Percentiles rank a stretch among this genome's conserved stretches.
phyloP scores from a whole-genome alignment of 352 stramenopile species.

The Vaucheria bursata region DNA sequence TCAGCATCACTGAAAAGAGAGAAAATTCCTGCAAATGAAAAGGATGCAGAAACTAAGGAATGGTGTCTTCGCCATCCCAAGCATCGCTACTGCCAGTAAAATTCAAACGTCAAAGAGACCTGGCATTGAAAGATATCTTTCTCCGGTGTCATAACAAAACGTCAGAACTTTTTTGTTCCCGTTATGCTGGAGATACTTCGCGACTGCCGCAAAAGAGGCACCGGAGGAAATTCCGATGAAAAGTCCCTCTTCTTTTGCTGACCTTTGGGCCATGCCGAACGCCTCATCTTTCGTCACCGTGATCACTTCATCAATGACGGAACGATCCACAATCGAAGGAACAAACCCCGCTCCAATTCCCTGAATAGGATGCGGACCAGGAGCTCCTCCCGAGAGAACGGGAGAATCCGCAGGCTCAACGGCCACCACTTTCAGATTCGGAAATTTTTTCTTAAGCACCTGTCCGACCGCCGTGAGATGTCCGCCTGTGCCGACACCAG shows the following conservation, averaged over 20 bases:
- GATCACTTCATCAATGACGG: conserved; percentile 75
- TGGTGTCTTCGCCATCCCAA: too few relatives aligned
- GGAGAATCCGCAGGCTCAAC: conserved; percentile 75
- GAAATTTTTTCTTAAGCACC: conserved; percentile 77
- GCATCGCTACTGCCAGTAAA: too few relatives aligned
- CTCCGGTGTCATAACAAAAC: neutral
- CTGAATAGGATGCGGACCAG: conserved; percentile 77
- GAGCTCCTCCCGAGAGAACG: conserved; percentile 65
- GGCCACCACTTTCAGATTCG: conserved; percentile 57
- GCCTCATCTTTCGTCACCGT: conserved; percentile 80
- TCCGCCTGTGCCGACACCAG: conserved; percentile 77
- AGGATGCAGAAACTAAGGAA: too few relatives aligned
- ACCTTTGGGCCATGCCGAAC: conserved; percentile 79
- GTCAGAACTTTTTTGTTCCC: neutral
- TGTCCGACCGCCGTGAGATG: conserved; percentile 80
- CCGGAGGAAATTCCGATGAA: conserved; percentile 66
- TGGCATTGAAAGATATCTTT: neutral
- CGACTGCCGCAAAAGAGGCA: neutral
- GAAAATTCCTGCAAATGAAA: too few relatives aligned
- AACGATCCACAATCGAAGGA: conserved; percentile 78
- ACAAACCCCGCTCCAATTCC: conserved; percentile 82
- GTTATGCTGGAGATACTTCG: neutral
- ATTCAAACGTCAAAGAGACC: neutral
- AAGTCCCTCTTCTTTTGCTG: conserved; percentile 77
- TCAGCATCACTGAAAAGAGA: too few relatives aligned